Percentiles rank a stretch among this genome's conserved stretches.
phyloP scores from a whole-genome alignment of 257 asterid genomes.

The Buddleja alternifolia region DNA sequence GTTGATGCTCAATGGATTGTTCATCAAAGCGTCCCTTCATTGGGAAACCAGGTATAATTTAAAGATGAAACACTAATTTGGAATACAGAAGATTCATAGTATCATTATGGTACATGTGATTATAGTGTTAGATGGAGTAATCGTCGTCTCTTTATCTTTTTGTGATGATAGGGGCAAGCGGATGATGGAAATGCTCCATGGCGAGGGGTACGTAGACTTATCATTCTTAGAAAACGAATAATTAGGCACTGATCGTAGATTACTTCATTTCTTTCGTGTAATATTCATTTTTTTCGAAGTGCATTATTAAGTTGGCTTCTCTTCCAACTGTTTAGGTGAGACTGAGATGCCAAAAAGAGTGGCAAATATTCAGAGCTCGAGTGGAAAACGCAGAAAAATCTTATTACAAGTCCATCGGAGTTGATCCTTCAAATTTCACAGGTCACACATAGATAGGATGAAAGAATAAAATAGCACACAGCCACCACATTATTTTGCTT shows the following conservation, averaged over 20 bases:
- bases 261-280: too few species aligned
- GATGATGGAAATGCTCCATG: conserved; percentile 70
- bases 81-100: background rate
- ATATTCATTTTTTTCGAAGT: background rate
- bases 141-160: conserved; percentile 4
- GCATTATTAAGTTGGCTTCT: background rate
- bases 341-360: conserved; percentile 65
- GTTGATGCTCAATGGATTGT: conserved; percentile 90
- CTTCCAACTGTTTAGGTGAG: conserved; percentile 53
- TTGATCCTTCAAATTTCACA: conserved; percentile 46
- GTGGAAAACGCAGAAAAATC: conserved; percentile 64
- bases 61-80: too few species aligned
- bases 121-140: background rate
- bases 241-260: too few species aligned
- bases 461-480: conserved; percentile 6
- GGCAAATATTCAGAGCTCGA: conserved; percentile 74
- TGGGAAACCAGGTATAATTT: conserved; percentile 78
- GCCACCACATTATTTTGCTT: conserved; percentile 16
- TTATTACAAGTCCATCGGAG: conserved; percentile 55
- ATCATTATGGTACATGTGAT: background rate
- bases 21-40: conserved; percentile 81
- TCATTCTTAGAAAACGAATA: too few species aligned
- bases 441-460: conserved; percentile 25
- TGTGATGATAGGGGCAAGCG: conserved; percentile 54
- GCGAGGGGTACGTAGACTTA: conserved; percentile 65